Conservation (phyloP, 805 yeast genomes). For the Cyberlindnera xishuangbannaensis region DNA sequence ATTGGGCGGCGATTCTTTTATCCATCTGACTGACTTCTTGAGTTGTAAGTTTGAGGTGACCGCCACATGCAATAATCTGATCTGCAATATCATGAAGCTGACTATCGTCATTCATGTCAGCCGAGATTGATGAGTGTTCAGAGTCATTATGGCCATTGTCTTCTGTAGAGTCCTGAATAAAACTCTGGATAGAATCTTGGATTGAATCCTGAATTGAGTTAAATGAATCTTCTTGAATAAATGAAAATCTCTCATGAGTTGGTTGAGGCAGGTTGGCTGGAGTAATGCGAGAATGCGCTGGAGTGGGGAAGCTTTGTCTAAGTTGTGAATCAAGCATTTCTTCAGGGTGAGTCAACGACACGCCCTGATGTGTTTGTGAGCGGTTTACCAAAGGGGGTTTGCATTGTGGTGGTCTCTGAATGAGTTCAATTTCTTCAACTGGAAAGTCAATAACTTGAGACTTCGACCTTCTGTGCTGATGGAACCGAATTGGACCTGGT, state of each 20-base stretch:
- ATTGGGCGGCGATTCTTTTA: slow-evolving; percentile 12
- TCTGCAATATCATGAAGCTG: slow-evolving; percentile 18
- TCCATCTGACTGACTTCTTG: slow-evolving; percentile 10
- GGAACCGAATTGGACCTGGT: slow-evolving; percentile 5
- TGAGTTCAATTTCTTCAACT: slow-evolving; percentile 1
- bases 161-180: slow-evolving; percentile 1
- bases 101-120: slow-evolving; percentile 10
- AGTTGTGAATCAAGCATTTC: too few species aligned
- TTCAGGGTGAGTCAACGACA: too few species aligned
- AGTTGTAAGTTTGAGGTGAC: slow-evolving; percentile 7
- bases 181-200: slow-evolving; percentile 7
- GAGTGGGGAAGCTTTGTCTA: too few species aligned
- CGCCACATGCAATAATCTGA: slow-evolving; percentile 14
- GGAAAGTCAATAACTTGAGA: slow-evolving; percentile 9
- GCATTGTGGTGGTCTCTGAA: slow-evolving; percentile 1
- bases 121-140: too few species aligned
- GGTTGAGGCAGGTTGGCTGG: too few species aligned
- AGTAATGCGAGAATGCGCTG: too few species aligned
- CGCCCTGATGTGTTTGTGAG: too few species aligned
- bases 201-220: slow-evolving; percentile 7
- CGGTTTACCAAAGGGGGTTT: too few species aligned
- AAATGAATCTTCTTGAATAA: slow-evolving; percentile 9
- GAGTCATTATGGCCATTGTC: background rate
- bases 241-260: too few species aligned
- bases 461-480: slow-evolving; percentile 13